Conservation (phyloP, 352 stramenopile genomes). For the Chrysophaeum taylorii region DNA sequence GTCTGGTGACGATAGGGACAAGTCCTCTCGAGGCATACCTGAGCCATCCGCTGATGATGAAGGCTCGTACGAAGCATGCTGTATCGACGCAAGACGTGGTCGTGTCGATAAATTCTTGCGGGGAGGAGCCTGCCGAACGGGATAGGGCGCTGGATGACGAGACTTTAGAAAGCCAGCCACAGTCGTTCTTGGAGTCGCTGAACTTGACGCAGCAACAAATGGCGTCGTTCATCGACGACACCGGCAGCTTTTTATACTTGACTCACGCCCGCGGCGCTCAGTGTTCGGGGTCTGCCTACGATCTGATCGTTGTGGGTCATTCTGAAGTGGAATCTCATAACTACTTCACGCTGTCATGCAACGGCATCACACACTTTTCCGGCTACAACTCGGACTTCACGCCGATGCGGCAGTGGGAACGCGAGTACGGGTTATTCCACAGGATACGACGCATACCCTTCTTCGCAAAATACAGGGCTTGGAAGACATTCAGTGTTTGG, state of each 20-base stretch:
- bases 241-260: slow-evolving; percentile 30
- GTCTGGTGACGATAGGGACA: too few relatives aligned
- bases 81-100: too few relatives aligned
- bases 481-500: slow-evolving; percentile 88
- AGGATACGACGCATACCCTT: slow-evolving; percentile 59
- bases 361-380: slow-evolving; percentile 73
- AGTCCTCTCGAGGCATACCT: too few relatives aligned
- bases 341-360: slow-evolving; percentile 77
- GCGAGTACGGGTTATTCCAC: slow-evolving; percentile 75
- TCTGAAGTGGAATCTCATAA: slow-evolving; percentile 61
- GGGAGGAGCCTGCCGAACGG: too few relatives aligned
- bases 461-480: slow-evolving; percentile 33
- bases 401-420: slow-evolving; percentile 76
- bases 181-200: slow-evolving; percentile 16
- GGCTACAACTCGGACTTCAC: slow-evolving; percentile 72
- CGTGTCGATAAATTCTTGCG: too few relatives aligned
- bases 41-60: too few relatives aligned
- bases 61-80: too few relatives aligned
- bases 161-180: too few relatives aligned
- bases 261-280: not conserved
- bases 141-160: too few relatives aligned
- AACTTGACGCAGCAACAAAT: slow-evolving; percentile 23
- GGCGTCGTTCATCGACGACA: slow-evolving; percentile 24
- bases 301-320: slow-evolving; percentile 35
- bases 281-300: slow-evolving; percentile 21